These are phyloP conservation scores for Madurella mycetomatis DNA, from an alignment of 2,329 filamentous ascomycete species.

Conservation along the genomic window DNA sequence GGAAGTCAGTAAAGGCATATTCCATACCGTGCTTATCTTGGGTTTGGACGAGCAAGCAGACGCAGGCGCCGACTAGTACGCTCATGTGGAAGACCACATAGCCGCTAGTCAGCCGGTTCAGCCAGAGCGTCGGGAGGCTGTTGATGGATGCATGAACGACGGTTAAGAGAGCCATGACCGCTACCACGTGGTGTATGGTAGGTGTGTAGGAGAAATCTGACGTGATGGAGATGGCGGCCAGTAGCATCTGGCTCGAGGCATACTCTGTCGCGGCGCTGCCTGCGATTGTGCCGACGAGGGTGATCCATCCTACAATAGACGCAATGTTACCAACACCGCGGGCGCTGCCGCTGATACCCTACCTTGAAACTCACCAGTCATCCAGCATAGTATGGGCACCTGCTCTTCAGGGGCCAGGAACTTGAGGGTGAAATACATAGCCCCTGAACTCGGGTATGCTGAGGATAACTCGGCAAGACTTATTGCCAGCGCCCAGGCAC, in stretches of 20 bases:
- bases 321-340: neutral
- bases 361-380: constrained; percentile 25
- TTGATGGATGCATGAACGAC: constrained; percentile 50
- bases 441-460: constrained; percentile 48
- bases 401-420: constrained; percentile 43
- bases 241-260: constrained; percentile 51
- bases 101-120: constrained; percentile 53
- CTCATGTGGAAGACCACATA: constrained; percentile 55
- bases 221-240: constrained; percentile 51
- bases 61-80: constrained; percentile 47
- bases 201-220: constrained; percentile 44
- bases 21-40: constrained; percentile 46
- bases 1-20: constrained; percentile 53
- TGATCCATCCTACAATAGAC: constrained; percentile 42
- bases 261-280: constrained; percentile 55
- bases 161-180: constrained; percentile 52
- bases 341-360: too few relatives aligned
- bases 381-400: constrained; percentile 45
- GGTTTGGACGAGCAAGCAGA: constrained; percentile 47
- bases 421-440: constrained; percentile 48
- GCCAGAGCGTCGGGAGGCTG: constrained; percentile 52
- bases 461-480: constrained; percentile 53
- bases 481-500: constrained; percentile 49
- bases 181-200: constrained; percentile 43
- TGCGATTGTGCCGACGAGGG: constrained; percentile 48